Base-by-base conservation (phyloP, 768 basidiomycete genomes). In the Russula ochroleuca region DNA sequence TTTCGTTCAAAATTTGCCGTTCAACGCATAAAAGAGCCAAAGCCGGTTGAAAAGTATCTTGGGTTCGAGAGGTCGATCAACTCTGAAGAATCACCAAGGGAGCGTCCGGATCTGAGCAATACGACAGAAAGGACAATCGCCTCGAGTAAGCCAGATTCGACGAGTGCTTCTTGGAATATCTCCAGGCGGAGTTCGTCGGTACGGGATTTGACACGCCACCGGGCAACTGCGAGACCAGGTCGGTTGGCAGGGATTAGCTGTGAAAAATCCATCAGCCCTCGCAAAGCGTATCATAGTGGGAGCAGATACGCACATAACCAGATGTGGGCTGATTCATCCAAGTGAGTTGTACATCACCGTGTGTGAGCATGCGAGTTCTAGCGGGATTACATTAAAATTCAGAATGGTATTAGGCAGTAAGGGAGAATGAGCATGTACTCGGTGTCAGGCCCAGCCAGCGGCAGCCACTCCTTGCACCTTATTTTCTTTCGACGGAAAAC, bases 391-490 rank as follows among this genome's bases (percentile, higher is more conserved):
- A 5, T 15, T 40, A n/a, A 11, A 2, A n/a, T 33, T 50, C 38
- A 37, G 33, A 43, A n/a, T 5, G 31, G 6, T 10, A 37, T 38
- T 7, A 23, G 38, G 25, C 8, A 14, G 37, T 7, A 17, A 33
- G 5, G 4, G 14, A 47, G 10, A 6, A 17, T 4, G n/a, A 9
- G 19, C 11, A 63, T 40, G 6, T 51, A 65, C 64, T 64, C 47
- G 9, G 64, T 65, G 1, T 61, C 64, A 23, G 54, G 59, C 33
- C 64, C 59, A 13, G 59, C 64, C 19, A 56, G 59, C 9, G 64
- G 54, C 33, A 65, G 28, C 64, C 64, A 65, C 5, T 65, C 59
- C 40, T 61, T 65, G 41, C 64, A 65, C 35, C 19, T 65, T 10
- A 45, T 31, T 49, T 61, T 65, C 54, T 61, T 49, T 19, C 59